Base-by-base conservation (phyloP, 495 filamentous ascomycete species). In the Podospora pseudopauciseta region DNA sequence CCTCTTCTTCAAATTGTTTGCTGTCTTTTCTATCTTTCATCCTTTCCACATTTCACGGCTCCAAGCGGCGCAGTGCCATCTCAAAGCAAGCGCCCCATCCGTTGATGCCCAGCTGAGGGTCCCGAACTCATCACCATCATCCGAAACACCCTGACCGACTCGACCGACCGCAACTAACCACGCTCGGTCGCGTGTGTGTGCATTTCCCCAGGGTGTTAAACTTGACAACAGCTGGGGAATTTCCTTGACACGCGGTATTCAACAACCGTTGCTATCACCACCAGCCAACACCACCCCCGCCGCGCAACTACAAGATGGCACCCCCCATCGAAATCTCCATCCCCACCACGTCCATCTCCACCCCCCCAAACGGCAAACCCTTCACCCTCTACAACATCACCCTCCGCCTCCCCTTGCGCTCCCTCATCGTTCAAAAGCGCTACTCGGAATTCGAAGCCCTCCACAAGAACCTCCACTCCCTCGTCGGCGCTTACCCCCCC, bases 301-400 rank as follows among this genome's bases (percentile, higher is more conserved):
- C 23, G 0, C 53, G 7, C 55, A 58, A 58, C 13, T 54, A 64
- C 23, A 27, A 76, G 57, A 96, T 96, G 92, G 86, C 90, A 23
- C 89, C 92, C 13, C 86, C 86, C 44, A 82, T 91, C 73, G 89
- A 94, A 70, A 91, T 97, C 78, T 86, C 90, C 67, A 93, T 97
- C 76, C 92, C 93, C 32, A 87, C 83, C 39, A 90, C 92, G 11
- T 89, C 86, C 67, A 80, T 90, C 63, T 83, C 86, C 62, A 77
- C 80, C 16, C 74, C 79, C 0, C 4, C 76, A 65, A 82, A 81
- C 39, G 78, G 83, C 30, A 95, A 94, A 72, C 88, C 92, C 1
- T 92, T 90, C 83, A 98, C 95, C 1, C 80, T 92, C 79, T 99
- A 98, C 85, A 92, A 95, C 83, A 93, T 98, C 77, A 89, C 88